Conservation (phyloP, 805 yeast genomes). For the Wickerhamomyces canadensis region DNA sequence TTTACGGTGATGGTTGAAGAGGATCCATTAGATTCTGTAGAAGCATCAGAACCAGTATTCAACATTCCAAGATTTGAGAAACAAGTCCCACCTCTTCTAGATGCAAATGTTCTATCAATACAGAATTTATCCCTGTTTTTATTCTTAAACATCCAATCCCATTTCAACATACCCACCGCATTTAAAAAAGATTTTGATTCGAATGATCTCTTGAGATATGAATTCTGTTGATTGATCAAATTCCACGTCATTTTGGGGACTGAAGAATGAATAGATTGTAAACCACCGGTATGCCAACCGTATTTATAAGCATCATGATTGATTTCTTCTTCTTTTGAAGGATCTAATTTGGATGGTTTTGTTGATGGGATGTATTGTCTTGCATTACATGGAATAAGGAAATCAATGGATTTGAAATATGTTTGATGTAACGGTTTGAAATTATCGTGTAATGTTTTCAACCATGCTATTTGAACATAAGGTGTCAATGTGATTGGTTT, state of each 20-base stretch:
- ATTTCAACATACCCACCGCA: slow-evolving; percentile 14
- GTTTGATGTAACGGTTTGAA: neutral
- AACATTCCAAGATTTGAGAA: slow-evolving; percentile 19
- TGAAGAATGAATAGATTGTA: slow-evolving; percentile 9
- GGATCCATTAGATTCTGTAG: too few species aligned
- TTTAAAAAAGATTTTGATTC: slow-evolving; percentile 4
- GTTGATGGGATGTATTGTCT: slow-evolving; percentile 17
- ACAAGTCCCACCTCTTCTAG: slow-evolving; percentile 9
- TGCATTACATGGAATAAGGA: slow-evolving; percentile 17
- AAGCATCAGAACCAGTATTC: too few species aligned
- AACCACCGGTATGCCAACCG: slow-evolving; percentile 16
- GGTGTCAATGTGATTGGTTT: slow-evolving; percentile 14
- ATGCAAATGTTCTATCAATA: slow-evolving; percentile 5
- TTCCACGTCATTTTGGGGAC: slow-evolving; percentile 4
- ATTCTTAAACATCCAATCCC: neutral
- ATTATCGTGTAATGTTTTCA: slow-evolving; percentile 11
- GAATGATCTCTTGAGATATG: slow-evolving; percentile 5
- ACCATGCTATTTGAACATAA: slow-evolving; percentile 15
- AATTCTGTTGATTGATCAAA: slow-evolving; percentile 3
- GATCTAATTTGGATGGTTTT: too few species aligned
- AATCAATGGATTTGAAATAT: slow-evolving; percentile 8
- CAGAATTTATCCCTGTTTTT: slow-evolving; percentile 13
- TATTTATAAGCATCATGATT: slow-evolving; percentile 10
- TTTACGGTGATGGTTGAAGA: too few species aligned
- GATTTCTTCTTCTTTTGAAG: neutral